Base-by-base conservation (phyloP, 371 early-diverging fungal genomes). In the Sporodiniella umbellata region DNA sequence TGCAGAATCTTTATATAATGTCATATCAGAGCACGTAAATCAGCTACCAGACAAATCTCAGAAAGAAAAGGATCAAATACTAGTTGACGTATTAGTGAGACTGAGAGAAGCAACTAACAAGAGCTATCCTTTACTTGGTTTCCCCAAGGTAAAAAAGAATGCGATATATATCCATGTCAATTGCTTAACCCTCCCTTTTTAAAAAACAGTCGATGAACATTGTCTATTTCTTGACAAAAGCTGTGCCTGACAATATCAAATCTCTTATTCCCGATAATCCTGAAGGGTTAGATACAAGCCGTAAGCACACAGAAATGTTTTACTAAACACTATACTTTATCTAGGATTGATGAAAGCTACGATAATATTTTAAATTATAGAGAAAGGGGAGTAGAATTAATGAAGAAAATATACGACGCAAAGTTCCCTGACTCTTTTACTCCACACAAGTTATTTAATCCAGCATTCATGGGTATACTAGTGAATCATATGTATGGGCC, bases 321-420 rank as follows among this genome's bases (percentile, higher is more conserved):
- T 17, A 21, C 17, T 38, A 7, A 12, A n/a, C 42, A 12, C 24
- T 14, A 11, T 10, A 2, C 6, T 30, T 17, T 2, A n/a, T 18
- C 4, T n/a, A 54, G 66, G 28, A 39, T 51, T n/a, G 69, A 72
- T 46, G 49, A 61, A 4, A 38, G 52, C 18, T 95, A 95, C 95
- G 88, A 92, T 64, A 92, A 94, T 64, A 81, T 88, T 24, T 43
- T 86, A 11, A 70, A 70, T 30, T 71, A 90, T 44, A 65, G 93
- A 11, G 82, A 85, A 25, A 67, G 76, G 5, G 85, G 73, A 23
- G 54, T 31, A 38, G 30, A 35, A 1, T 47, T 72, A 12, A 69
- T 72, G 48, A 56, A 54, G 10, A 57, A 45, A 21, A 69, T 66
- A 2, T 72, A 72, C 39, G 63, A 60, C 7, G 55, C 60, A n/a